Base-by-base conservation (phyloP, 2,329 filamentous ascomycete genomes). In the Penicillium sp. region DNA sequence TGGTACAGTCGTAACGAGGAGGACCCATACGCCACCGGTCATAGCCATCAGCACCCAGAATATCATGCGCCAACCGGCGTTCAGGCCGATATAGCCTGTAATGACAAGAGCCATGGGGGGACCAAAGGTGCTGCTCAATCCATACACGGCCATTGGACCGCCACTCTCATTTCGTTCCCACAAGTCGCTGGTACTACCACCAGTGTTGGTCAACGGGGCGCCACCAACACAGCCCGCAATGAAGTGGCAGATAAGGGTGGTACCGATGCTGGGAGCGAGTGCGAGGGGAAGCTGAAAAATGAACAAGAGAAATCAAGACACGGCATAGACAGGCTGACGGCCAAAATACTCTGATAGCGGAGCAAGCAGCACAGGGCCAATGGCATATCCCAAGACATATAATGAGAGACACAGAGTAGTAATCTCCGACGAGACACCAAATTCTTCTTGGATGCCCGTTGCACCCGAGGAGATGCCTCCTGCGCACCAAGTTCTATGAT, bases 11-110 rank as follows among this genome's bases (percentile, higher is more conserved):
- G 80, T 67, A 65, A 84, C 77, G 61, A 80, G 80, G 4, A 83
- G 67, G 53, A 75, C 17, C 35, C 35, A 15, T 1, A 84, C 82
- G 10, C 79, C 78, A 22, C 71, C 81, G 1, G 85, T 85, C 53
- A 86, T 80, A 45, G 86, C 83, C 64, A 88, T 79, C 61, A 87
- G 82, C 30, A 86, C 81, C 84, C 85, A 88, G 70, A 88, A 86
- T 58, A 84, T 84, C 85, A 85, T 87, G 24, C 80, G 76, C 81
- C 84, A 86, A n/a, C 72, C 63, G 3, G 79, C 60, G 64, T 80
- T 68, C 1, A 70, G 58, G 0, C 64, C 74, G 24, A 79, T 72
- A 56, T 76, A 79, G 1, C 76, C 75, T 12, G 69, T 74, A 12
- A 79, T 62, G 1, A 77, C 71, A 1, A 78, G 65, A 0, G 75